Conservation (phyloP, 306 rosid genomes). For the Quercus engelmannii region DNA sequence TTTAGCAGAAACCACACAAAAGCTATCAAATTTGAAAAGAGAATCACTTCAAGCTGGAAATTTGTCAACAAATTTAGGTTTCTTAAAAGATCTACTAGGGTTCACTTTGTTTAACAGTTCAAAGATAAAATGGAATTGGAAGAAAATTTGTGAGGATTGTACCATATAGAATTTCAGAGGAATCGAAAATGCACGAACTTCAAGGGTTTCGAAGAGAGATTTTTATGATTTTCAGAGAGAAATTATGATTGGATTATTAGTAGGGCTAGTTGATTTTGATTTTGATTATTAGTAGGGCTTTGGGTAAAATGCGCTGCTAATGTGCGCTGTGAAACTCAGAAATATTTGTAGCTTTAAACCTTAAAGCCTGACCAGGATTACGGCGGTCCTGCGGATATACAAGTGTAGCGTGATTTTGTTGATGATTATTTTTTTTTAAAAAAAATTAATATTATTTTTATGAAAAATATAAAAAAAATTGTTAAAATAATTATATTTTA, state of each 20-base stretch:
- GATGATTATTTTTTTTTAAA: too few relatives aligned
- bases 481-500: too few relatives aligned
- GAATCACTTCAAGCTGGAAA: neutral
- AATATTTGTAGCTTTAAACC: too few relatives aligned
- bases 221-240: neutral
- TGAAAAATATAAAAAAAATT: too few relatives aligned
- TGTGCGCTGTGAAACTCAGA: neutral
- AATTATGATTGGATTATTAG: neutral
- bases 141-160: neutral
- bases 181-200: neutral
- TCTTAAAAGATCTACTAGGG: constrained; percentile 9
- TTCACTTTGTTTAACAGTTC: neutral
- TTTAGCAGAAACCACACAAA: neutral
- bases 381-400: too few relatives aligned
- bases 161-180: constrained; percentile 21
- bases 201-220: neutral
- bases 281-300: neutral
- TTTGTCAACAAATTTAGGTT: too few relatives aligned
- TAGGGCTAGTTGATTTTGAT: too few relatives aligned
- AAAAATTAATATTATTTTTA: too few relatives aligned
- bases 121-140: neutral
- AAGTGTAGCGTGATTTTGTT: too few relatives aligned
- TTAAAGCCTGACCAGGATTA: too few relatives aligned
- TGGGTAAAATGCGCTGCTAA: neutral
- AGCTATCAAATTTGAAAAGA: neutral